These are phyloP conservation scores for Xerocomellus dryophilus DNA, from an alignment of 768 basidiomycete species.

Conservation along the genomic window DNA sequence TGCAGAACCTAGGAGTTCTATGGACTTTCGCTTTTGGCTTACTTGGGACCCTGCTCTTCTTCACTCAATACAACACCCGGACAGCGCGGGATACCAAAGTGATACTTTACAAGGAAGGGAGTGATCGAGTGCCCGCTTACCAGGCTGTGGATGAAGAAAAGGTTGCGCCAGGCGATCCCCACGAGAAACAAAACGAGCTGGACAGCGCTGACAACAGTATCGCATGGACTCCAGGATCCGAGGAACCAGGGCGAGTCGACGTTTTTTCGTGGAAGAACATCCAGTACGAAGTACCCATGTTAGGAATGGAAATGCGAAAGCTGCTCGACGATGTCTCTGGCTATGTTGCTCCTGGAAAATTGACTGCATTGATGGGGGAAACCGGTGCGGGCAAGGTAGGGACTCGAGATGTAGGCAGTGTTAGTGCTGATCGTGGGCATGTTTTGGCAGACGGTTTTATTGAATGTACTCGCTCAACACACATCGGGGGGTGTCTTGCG, in stretches of 20 bases:
- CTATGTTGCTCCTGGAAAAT: conserved; percentile 48
- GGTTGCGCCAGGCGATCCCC: background rate
- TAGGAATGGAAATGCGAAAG: conserved; percentile 35
- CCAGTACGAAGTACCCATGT: conserved; percentile 56
- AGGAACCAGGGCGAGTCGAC: conserved; percentile 34
- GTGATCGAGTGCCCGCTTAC: background rate
- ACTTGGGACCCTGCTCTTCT: conserved; percentile 34
- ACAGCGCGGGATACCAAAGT: conserved; percentile 32
- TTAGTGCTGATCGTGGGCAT: background rate
- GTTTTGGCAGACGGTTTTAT: conserved; percentile 48
- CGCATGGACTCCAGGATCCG: background rate
- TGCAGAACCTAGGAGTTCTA: conserved; percentile 43
- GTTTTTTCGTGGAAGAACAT: conserved; percentile 79
- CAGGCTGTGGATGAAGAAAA: conserved; percentile 21
- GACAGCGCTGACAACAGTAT: background rate
- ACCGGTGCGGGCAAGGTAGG: conserved; percentile 32
- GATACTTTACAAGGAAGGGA: conserved; percentile 21
- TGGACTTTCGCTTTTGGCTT: conserved; percentile 42
- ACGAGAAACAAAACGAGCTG: background rate
- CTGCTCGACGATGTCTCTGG: conserved; percentile 47
- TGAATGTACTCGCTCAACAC: conserved; percentile 56
- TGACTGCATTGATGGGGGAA: conserved; percentile 52
- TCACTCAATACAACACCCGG: conserved; percentile 34
- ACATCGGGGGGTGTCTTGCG: conserved; percentile 44
- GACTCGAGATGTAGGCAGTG: background rate